A percentile compares a stretch with the other conserved stretches of the same genome.
Conservation (phyloP, 768 basidiomycete genomes). For the Candolleomyces efflorescens region DNA sequence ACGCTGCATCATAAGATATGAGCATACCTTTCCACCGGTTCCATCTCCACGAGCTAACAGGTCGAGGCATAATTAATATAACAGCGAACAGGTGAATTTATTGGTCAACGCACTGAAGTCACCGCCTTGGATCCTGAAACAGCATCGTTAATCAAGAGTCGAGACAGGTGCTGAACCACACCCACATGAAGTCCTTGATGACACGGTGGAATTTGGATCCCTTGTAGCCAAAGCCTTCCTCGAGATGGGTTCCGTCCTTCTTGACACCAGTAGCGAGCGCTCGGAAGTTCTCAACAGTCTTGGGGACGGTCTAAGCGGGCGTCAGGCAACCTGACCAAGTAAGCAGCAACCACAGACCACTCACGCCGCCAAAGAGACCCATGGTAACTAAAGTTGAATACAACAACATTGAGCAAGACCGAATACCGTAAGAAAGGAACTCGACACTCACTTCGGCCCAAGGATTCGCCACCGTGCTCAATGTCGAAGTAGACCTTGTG, state of each 20-base stretch:
- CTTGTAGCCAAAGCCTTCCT: constrained; percentile 87
- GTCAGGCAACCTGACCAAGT: neutral
- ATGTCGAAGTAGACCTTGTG: constrained; percentile 95
- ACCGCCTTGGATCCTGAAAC: constrained; percentile 88
- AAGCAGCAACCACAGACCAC: constrained; percentile 15
- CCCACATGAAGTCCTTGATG: constrained; percentile 92
- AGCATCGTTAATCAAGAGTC: neutral
- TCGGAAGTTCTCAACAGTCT: constrained; percentile 97
- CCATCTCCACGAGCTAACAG: constrained; percentile 73
- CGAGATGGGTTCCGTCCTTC: constrained; percentile 58
- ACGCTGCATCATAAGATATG: neutral
- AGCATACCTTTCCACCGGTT: constrained; percentile 79
- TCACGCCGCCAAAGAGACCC: constrained; percentile 87
- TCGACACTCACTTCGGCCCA: constrained; percentile 67
- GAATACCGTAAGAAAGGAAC: neutral
- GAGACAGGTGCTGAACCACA: constrained; percentile 16
- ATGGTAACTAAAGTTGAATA: constrained; percentile 54
- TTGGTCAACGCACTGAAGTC: constrained; percentile 74
- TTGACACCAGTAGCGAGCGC: constrained; percentile 81
- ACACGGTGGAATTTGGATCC: constrained; percentile 96
- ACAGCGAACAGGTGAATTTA: neutral
- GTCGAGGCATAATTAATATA: neutral
- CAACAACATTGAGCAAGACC: constrained; percentile 9
- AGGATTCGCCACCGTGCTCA: constrained; percentile 80
- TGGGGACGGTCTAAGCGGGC: constrained; percentile 74